Evolutionary conservation across 2,329 filamentous ascomycete genomes (phyloP), one percentile per base, ranked within the genome.

Genomic region (Xylaria sp.): DNA sequence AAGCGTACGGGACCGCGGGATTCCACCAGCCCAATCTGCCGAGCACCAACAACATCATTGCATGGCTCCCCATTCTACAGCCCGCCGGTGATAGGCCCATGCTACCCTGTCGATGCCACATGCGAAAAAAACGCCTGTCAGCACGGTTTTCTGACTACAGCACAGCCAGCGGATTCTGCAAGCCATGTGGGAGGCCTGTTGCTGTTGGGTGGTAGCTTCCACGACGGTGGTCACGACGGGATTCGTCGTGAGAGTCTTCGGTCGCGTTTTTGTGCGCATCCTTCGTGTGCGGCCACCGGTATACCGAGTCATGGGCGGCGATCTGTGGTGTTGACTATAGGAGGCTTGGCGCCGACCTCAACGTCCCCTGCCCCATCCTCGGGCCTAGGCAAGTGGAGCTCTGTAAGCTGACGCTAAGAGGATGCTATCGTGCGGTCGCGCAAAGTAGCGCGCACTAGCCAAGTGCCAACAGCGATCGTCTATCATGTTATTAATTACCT

Each of bases 121-220:
- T 62, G 60, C 55, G 35, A 51, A 51, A 47, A 56, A 38, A n/a
- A n/a, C n/a, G 57, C 61, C 52, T 54, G 52, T 63, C 61, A 63
- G 61, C 56, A 40, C 51, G 47, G 56, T 31, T 44, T n/a, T 48
- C 55, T 59, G 51, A 52, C 60, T 19, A 52, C 33, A 40, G 17
- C 21, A 38, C 47, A 35, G n/a, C n/a, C n/a, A n/a, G n/a, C n/a
- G n/a, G n/a, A 31, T 29, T 35, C 58, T 49, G 52, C 43, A 55
- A 40, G 56, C 62, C 62, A 62, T 64, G 58, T 64, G 62, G 62
- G 40, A 54, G 49, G 52, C 60, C 37, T 63, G 56, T 53, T 59
- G 13, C 35, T 21, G 35, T 37, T 51, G 19, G 33, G 19, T 44
- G 41, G 13, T 13, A 7, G 31, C 7, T 13, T 35, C 43, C 60